These are phyloP conservation scores for Amanita rimosa DNA, from an alignment of 768 basidiomycete species.

Conservation along the genomic window DNA sequence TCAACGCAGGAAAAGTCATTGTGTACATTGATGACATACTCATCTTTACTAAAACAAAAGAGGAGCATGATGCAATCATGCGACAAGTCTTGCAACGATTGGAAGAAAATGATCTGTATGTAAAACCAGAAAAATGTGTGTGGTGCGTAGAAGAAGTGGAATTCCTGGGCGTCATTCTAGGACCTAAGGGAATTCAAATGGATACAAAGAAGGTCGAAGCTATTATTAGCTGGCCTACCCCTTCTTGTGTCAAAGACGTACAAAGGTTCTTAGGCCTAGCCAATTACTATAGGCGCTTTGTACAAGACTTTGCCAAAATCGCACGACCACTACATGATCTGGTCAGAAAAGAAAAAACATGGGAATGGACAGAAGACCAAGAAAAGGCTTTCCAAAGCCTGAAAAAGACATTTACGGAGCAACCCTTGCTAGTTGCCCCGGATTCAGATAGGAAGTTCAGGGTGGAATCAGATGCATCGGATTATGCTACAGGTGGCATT, in stretches of 20 bases:
- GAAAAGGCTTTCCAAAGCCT: background rate
- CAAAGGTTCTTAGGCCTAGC: too few relatives aligned
- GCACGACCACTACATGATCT: background rate
- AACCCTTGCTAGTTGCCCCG: background rate
- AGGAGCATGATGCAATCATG: background rate
- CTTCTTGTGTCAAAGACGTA: too few relatives aligned
- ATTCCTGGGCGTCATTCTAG: background rate
- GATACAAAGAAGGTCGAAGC: background rate
- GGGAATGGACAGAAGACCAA: background rate
- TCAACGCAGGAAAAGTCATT: conserved; percentile 16
- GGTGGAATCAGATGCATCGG: background rate
- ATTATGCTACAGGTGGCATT: background rate
- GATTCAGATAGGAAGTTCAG: background rate
- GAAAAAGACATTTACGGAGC: background rate
- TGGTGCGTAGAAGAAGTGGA: background rate
- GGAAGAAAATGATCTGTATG: background rate
- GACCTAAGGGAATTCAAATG: background rate
- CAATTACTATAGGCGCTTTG: background rate
- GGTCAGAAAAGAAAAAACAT: background rate
- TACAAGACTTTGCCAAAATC: background rate
- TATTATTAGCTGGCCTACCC: background rate
- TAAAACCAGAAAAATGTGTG: background rate
- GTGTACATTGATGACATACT: conserved; percentile 24
- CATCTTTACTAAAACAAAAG: background rate
- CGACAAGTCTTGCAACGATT: background rate